Base-by-base conservation (phyloP, 2,329 filamentous ascomycete species). In the Diplodia corticola region DNA sequence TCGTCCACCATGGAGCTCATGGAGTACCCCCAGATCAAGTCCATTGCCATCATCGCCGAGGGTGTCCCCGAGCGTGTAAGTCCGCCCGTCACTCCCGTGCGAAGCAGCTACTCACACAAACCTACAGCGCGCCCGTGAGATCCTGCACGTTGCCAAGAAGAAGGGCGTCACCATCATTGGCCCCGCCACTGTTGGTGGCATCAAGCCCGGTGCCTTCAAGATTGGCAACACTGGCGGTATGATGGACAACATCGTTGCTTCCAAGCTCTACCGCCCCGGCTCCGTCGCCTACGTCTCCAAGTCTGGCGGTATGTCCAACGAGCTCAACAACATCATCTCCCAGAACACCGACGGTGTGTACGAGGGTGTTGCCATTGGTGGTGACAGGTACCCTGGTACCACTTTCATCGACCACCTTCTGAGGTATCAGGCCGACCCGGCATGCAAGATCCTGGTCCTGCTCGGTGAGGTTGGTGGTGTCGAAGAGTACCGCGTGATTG, bases 211-310 rank as follows among this genome's bases (percentile, higher is more conserved):
- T 81, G 92, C 91, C 80, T 99, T 94, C 91, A 99, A 98, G 89
- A 99, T 99, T 72, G 95, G 95, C 80, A 99, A 99, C 88, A 99
- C 95, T 76, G 95, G 95, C 88, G 95, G 95, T 82, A 99, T 99
- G 95, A 99, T 99, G 95, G 95, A 99, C 88, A 99, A 99, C 88
- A 99, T 99, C 76, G 95, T 99, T 71, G 93, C 95, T 74, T 98
- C 95, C 80, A 99, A 99, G 89, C 92, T 99, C 69, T 99, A 99
- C 89, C 94, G 95, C 83, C 95, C 95, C 84, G 95, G 95, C 75
- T 98, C 95, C 74, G 93, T 99, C 72, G 95, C 92, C 75, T 99
- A 99, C 82, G 95, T 99, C 82, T 98, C 94, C 87, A 99, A 99
- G 88, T 99, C 95, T 67, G 95, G 95, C 79, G 95, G 95, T 84